Evolutionary conservation across 2,329 filamentous ascomycete species (phyloP), one percentile per base, ranked within the genome.

Genomic region (Fusarium napiforme): DNA sequence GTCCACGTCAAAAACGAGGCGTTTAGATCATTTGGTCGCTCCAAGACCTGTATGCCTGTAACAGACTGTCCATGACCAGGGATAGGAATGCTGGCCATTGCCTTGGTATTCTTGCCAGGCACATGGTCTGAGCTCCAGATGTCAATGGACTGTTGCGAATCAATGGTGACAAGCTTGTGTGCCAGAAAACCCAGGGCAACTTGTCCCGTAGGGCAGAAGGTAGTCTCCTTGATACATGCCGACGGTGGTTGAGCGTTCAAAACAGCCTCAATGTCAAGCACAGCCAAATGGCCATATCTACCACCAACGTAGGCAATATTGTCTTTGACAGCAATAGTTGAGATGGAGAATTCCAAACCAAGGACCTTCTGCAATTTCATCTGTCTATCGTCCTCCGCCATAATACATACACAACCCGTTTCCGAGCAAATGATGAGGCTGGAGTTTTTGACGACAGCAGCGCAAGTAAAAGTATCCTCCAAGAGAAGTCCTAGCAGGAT

Each of bases 1-100:
- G 96, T 95, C 93, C 95, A 99, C 0, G 95, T 98, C 73, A 95
- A 91, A 78, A 98, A 98, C 14, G 91, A 88, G 2, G 94, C 91
- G 28, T 88, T 86, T 30, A 90, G 83, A 9, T 85, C 80, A 66
- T 93, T 93, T 0, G 89, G 86, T 28, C 84, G 84, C 7, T 86
- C 81, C 9, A 98, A 83, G 2, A 90, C 82, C 59, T 91, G 88
- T 2, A 98, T 91, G 19, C 96, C 96, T 46, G 95, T 81, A n/a
- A 92, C 88, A 2, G 90, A 83, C 57, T 91, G 89, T 19, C 89
- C 89, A 65, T 91, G 89, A 18, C 90, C 90, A 3, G 90, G 87
- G 47, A 92, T 89, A 18, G 87, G 86, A 30, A 89, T 87, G 47
- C 84, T 84, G n/a, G 84, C 82, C 14, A 82, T 78, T 30, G 84